phyloP scores from a whole-genome alignment of 768 basidiomycete genomes.

The Serpula lacrymans region DNA sequence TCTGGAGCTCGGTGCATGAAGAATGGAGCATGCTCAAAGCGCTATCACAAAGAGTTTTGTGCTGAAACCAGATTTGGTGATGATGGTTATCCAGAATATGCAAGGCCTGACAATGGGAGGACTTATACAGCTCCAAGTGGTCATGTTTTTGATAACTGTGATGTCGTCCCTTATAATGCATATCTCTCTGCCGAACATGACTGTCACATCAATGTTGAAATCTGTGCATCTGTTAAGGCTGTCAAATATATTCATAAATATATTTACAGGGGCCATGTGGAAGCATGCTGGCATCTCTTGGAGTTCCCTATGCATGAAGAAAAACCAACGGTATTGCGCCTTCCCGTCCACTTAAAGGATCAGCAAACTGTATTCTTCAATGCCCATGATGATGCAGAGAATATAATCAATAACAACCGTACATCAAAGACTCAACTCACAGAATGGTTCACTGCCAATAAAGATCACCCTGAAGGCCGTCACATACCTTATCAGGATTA shows the following conservation, averaged over 20 bases:
- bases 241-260: slow-evolving; percentile 50
- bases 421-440: too few relatives aligned
- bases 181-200: slow-evolving; percentile 31
- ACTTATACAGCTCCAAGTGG: too few relatives aligned
- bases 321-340: too few relatives aligned
- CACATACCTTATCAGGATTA: too few relatives aligned
- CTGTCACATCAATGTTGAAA: slow-evolving; percentile 53
- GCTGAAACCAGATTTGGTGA: slow-evolving; percentile 31
- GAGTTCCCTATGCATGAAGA: too few relatives aligned
- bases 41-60: slow-evolving; percentile 41
- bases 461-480: too few relatives aligned
- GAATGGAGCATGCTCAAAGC: slow-evolving; percentile 38
- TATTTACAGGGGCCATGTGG: slow-evolving; percentile 46
- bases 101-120: slow-evolving; percentile 31
- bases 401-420: too few relatives aligned
- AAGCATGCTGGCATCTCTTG: too few relatives aligned
- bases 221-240: slow-evolving; percentile 31
- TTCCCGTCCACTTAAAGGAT: too few relatives aligned
- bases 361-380: too few relatives aligned
- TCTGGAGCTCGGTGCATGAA: slow-evolving; percentile 43
- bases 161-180: slow-evolving; percentile 41
- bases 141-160: slow-evolving; percentile 36
- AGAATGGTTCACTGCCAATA: too few relatives aligned
- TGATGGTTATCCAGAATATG: slow-evolving; percentile 40
- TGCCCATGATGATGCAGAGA: too few relatives aligned